Evolutionary conservation across 176 grass and related monocot species (phyloP).

Genomic region (Guadua angustifolia): DNA sequence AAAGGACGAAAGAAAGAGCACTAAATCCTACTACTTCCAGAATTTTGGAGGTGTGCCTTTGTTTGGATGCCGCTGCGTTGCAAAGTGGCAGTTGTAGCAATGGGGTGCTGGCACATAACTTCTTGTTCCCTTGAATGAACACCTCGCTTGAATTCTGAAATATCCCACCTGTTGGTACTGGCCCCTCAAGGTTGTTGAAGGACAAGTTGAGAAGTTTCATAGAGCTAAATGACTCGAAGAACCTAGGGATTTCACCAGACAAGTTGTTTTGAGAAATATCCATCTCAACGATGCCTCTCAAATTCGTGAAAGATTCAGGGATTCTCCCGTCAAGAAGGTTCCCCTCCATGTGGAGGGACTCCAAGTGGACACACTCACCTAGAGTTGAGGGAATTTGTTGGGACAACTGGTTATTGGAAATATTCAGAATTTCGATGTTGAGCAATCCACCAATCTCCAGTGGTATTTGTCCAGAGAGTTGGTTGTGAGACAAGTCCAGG

Average conservation of each 20-base stretch:
- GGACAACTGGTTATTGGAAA: conserved; percentile 38
- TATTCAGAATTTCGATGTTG: neutral
- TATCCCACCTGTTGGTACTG: conserved; percentile 41
- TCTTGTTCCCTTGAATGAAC: conserved; percentile 39
- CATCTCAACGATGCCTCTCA: conserved; percentile 31
- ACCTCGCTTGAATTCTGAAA: conserved; percentile 40
- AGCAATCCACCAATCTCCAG: conserved; percentile 20
- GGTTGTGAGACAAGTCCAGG: conserved; percentile 46
- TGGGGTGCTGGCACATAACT: conserved; percentile 29
- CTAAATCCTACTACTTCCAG: conserved; percentile 9
- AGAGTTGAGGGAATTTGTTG: conserved; percentile 44
- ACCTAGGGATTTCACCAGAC: conserved; percentile 44
- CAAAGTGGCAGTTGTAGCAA: conserved; percentile 39
- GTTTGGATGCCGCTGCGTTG: neutral
- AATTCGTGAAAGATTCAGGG: conserved; percentile 17
- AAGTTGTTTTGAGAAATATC: conserved; percentile 54
- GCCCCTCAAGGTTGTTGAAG: conserved; percentile 58
- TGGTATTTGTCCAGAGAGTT: conserved; percentile 38
- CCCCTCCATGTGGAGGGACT: conserved; percentile 18
- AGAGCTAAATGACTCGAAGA: neutral
- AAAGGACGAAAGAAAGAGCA: too few species aligned
- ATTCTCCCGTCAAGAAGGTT: conserved; percentile 48
- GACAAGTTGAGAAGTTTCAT: conserved; percentile 50
- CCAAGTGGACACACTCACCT: conserved; percentile 36
- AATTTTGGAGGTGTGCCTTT: neutral